These are phyloP conservation scores for Phytophthora ohioensis DNA, from an alignment of 352 stramenopile species.

Conservation along the genomic window DNA sequence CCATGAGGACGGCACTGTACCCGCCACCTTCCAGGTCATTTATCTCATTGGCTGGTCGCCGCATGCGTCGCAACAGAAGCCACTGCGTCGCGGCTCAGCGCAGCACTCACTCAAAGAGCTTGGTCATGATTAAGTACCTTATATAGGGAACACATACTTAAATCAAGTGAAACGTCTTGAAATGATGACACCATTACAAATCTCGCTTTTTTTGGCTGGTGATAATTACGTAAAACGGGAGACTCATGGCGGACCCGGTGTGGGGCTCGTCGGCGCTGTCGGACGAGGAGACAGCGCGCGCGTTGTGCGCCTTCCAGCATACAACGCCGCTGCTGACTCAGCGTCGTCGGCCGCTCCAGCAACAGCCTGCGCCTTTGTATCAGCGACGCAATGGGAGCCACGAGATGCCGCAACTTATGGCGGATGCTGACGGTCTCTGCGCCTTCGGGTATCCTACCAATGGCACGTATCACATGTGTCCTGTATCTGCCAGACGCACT, in stretches of 20 bases:
- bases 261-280: slow-evolving; percentile 38
- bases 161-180: slow-evolving; percentile 9
- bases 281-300: slow-evolving; percentile 40
- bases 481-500: slow-evolving; percentile 9
- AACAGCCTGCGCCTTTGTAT: slow-evolving; percentile 12
- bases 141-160: slow-evolving; percentile 16
- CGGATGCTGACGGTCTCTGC: background rate
- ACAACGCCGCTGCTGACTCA: slow-evolving; percentile 13
- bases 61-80: slow-evolving; percentile 95
- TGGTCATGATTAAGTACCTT: slow-evolving; percentile 28
- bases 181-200: slow-evolving; percentile 1
- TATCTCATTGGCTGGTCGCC: slow-evolving; percentile 99
- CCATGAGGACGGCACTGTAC: slow-evolving; percentile 87
- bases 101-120: slow-evolving; percentile 84
- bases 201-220: slow-evolving; percentile 3
- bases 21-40: slow-evolving; percentile 97
- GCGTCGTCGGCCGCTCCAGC: slow-evolving; percentile 7
- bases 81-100: slow-evolving; percentile 82
- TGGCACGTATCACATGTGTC: slow-evolving; percentile 12
- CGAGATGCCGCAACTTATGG: slow-evolving; percentile 14
- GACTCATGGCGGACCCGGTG: slow-evolving; percentile 39
- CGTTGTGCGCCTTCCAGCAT: slow-evolving; percentile 37
- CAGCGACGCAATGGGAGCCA: slow-evolving; percentile 2
- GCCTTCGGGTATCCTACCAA: slow-evolving; percentile 17
- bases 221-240: slow-evolving; percentile 15